These are phyloP conservation scores for Lachnellula cervina DNA, from an alignment of 2,329 filamentous ascomycete genomes.

Conservation along the genomic window DNA sequence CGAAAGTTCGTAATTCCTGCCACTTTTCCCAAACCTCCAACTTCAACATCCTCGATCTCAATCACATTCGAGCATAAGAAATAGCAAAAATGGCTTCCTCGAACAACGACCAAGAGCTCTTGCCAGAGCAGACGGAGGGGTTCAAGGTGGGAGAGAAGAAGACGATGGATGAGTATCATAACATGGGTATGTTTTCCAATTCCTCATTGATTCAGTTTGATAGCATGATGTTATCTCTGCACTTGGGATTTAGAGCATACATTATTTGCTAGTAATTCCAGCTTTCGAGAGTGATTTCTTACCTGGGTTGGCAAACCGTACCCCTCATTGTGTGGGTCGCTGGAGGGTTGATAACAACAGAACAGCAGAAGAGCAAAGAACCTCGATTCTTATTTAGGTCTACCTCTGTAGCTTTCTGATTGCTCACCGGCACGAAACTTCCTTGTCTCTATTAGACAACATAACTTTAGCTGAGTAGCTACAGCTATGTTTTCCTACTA, in stretches of 20 bases:
- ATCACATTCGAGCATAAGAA: background rate
- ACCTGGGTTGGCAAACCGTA: no score
- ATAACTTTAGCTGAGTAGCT: background rate
- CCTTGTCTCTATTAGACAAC: background rate
- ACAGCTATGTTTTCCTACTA: background rate
- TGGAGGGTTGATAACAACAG: no score
- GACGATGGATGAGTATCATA: constrained; percentile 87
- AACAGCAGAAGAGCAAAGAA: no score
- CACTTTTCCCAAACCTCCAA: background rate
- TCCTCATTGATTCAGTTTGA: background rate
- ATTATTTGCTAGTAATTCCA: background rate
- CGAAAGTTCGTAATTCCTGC: background rate
- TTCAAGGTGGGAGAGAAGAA: constrained; percentile 99
- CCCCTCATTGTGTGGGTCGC: no score
- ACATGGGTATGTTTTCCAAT: constrained; percentile 66
- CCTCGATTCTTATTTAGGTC: no score
- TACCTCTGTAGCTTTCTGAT: no score
- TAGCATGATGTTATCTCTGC: background rate
- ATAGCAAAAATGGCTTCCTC: constrained; percentile 34
- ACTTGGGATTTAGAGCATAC: background rate
- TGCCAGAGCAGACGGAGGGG: constrained; percentile 83
- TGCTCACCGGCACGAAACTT: background rate
- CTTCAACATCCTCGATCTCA: background rate
- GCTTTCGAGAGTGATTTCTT: background rate
- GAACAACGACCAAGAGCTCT: constrained; percentile 70